Evolutionary conservation across 169 alveolate species (phyloP), one percentile per base, ranked within the genome.

Genomic region (Plasmodium relictum): DNA sequence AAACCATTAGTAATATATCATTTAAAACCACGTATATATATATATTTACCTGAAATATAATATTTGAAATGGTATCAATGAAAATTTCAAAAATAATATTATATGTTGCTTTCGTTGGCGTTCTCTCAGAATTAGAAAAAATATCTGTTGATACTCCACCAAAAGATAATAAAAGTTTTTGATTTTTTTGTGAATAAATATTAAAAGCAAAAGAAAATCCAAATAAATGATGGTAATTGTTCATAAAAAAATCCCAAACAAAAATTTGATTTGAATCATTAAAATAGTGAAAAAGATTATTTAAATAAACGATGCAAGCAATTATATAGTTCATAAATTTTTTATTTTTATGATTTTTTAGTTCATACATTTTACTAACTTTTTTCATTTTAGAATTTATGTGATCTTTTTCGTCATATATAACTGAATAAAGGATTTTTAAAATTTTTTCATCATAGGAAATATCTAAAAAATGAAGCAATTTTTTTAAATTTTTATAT

Each of bases 171-270:
- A 68, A 9, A 8, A 12, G 14, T 52, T 22, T 9, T 20, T 9
- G 20, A 54, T 80, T 61, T 54, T 9, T 54, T 20, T 68, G 50
- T 1, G 83, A 68, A 37, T 50, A 68, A 9, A 80, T 45, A 54
- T 54, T 71, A 62, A 68, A 80, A 8, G 63, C 65, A n/a, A 80
- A 68, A 45, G 83, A 52, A 68, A 80, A 80, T 1, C 10, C 56
- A 41, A 80, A 80, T 18, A 54, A 6, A 6, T 80, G 58, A 9
- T 80, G 26, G 22, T 68, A 80, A 5, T 80, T 59, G 50, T 59
- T 68, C 85, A 54, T 54, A 71, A 68, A 80, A 3, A 68, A 80
- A 52, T 80, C 90, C 90, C 90, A 80, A 3, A 56, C 24, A 12
- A 80, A 80, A 18, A 59, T 37, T 52, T 41, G 12, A 9, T 65